Evolutionary conservation across 202 grass and related monocot genomes (phyloP), one percentile per base, ranked within the genome.

Genomic region (Miscanthus sacchariflorus): DNA sequence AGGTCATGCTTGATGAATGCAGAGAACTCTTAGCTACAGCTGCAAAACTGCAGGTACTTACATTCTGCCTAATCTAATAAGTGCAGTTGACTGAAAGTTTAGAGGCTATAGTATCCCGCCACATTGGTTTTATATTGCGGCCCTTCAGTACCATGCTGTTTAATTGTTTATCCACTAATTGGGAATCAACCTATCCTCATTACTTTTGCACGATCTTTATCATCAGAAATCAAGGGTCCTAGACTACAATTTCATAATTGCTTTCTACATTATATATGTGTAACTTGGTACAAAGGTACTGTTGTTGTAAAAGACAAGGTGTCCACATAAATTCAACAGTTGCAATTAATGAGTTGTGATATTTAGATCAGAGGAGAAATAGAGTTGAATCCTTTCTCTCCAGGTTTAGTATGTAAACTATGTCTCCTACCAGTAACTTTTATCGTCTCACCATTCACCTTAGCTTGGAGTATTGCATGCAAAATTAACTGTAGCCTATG

Each of bases 1-100:
- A 94, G 84, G 42, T 2, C 70, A 89, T 96, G 92, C 87, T 98
- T 78, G 87, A 93, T 77, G 96, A 96, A 84, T 98, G 90, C 74
- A 90, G 94, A 90, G 81, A 98, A 77, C 88, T 96, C 39, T 83
- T 96, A 88, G 90, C 91, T 72, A 69, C 77, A 70, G 78, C 86
- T 79, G 86, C 94, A 85, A 86, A 86, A 69, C 81, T 98, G 76
- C 94, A 98, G 94, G 96, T 96, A 89, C 9, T 61, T 85, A 0
- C 52, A 81, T 77, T 70, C 30, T 67, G 70, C 49, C 77, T 35
- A 43, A 42, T 25, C 14, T 74, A 24, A 14, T 40, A 44, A 58
- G 38, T 79, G 33, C 12, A n/a, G 14, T 9, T 64, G 35, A 24
- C 12, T 43, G 11, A 54, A 23, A 78, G 54, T 79, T 63, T 25